Percentiles rank a stretch among this genome's conserved stretches.
Evolutionary conservation across 306 rosid species (phyloP).

Genomic region (Corylus americana): DNA sequence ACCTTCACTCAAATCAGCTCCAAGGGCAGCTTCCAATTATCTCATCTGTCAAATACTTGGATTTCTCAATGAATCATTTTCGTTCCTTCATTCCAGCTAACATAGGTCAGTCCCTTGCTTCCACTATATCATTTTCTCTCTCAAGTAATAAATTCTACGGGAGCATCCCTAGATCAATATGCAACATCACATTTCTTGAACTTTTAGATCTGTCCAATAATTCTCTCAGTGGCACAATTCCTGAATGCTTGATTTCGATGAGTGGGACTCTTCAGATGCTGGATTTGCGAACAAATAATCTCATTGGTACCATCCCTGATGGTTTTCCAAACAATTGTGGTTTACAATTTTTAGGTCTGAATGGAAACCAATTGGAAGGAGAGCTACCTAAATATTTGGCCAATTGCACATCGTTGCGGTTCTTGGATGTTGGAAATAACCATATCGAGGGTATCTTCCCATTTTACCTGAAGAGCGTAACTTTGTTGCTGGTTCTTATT

Average conservation of each 20-base stretch:
- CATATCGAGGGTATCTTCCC: conserved; percentile 1
- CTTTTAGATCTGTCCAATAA: too few relatives aligned
- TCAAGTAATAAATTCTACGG: conserved; percentile 23
- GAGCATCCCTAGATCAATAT: conserved; percentile 25
- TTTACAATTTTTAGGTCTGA: neutral
- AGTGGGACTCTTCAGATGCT: conserved; percentile 22
- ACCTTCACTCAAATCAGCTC: conserved; percentile 40
- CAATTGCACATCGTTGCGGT: conserved; percentile 21
- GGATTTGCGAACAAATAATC: conserved; percentile 13
- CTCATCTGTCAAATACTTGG: conserved; percentile 8
- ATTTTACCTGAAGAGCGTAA: conserved; percentile 14
- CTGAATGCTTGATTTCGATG: conserved; percentile 17
- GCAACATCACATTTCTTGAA: conserved; percentile 12
- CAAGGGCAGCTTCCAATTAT: conserved; percentile 19
- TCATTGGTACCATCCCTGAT: conserved; percentile 12
- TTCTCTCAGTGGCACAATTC: conserved; percentile 19
- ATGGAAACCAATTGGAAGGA: conserved; percentile 25
- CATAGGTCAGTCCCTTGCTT: neutral
- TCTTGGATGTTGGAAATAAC: conserved; percentile 45
- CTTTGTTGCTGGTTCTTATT: conserved; percentile 34
- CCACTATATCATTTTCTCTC: conserved; percentile 5
- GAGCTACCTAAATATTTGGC: conserved; percentile 26
- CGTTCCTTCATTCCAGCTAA: neutral
- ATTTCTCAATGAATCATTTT: conserved; percentile 30
- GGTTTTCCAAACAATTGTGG: conserved; percentile 16